Evolutionary conservation across 148 eudicot species (phyloP).

Genomic region (Dysphania ambrosioides): DNA sequence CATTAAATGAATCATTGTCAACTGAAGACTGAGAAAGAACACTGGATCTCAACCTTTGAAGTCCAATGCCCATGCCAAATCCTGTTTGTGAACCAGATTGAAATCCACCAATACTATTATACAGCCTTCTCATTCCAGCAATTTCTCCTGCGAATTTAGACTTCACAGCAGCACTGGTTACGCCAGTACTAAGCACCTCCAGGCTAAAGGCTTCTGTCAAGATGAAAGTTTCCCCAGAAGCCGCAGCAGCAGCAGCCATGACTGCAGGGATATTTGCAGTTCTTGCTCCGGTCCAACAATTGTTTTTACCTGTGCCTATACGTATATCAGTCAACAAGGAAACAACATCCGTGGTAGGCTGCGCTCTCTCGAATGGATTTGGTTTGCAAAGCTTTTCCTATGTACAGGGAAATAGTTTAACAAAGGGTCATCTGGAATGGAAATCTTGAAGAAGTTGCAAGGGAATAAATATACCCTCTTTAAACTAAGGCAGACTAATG

Average conservation of each 20-base stretch:
- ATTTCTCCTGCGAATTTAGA: slow-evolving; percentile 98
- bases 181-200: slow-evolving; percentile 94
- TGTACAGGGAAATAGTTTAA: slow-evolving; percentile 11
- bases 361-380: slow-evolving; percentile 70
- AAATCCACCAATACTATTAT: slow-evolving; percentile 80
- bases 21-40: slow-evolving; percentile 41
- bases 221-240: slow-evolving; percentile 86
- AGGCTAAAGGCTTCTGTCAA: slow-evolving; percentile 80
- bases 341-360: slow-evolving; percentile 90
- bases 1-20: slow-evolving; percentile 77
- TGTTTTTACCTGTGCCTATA: slow-evolving; percentile 92
- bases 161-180: slow-evolving; percentile 91
- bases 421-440: neutral
- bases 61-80: slow-evolving; percentile 51
- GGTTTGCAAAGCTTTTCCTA: slow-evolving; percentile 98
- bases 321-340: slow-evolving; percentile 91
- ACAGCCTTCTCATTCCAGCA: slow-evolving; percentile 95
- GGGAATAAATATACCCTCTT: neutral
- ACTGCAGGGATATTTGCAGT: slow-evolving; percentile 98
- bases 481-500: neutral
- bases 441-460: neutral
- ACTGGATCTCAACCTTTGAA: slow-evolving; percentile 58
- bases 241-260: slow-evolving; percentile 98
- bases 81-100: slow-evolving; percentile 51
- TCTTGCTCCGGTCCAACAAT: slow-evolving; percentile 77